Evolutionary conservation across 371 early-diverging fungal genomes (phyloP), one percentile per base, ranked within the genome.

Genomic region (Mortierella sp.): DNA sequence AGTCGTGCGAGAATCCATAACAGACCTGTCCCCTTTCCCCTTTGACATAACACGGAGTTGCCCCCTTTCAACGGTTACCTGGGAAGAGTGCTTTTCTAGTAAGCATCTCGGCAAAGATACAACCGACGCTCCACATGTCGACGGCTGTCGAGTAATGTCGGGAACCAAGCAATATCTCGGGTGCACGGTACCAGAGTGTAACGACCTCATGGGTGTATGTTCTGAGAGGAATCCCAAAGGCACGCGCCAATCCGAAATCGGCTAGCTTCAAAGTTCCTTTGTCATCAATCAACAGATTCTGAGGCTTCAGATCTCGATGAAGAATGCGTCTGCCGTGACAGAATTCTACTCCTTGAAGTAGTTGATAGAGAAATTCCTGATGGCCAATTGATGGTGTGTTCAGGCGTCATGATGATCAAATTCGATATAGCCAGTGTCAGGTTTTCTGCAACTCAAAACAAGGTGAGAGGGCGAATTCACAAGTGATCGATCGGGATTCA

Each of bases 81-180:
- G 98, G 95, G 78, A 98, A 99, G 39, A 99, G 81, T 2, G 99
- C 98, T 44, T 93, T 79, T 1, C 99, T 98, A 5, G 92, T 84
- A 63, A 87, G 93, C 93, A 95, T 96, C 74, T 98, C 99, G 44
- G 95, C 96, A 88, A 98, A 90, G 76, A 98, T 99, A 82, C 99
- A 99, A 6, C 99, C 99, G 4, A 95, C 92, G 16, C 96, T 96
- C 99, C 99, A 99, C 54, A 99, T 96, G 81, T 99, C 99, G 62
- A 99, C 96, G 9, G 96, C 93, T 19, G 94, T 98, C 10, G 94
- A 88, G 81, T 99, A 99, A 71, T 93, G 92, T 58, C 95, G 89
- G 27, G 93, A 93, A 6, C 99, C 99, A 59, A 98, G 85, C 9
- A 99, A 82, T 10, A 99, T 96, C 81, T 99, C 99, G 4, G 99